These are phyloP conservation scores for Aphanomyces astaci DNA, from an alignment of 352 stramenopile species.

Conservation along the genomic window DNA sequence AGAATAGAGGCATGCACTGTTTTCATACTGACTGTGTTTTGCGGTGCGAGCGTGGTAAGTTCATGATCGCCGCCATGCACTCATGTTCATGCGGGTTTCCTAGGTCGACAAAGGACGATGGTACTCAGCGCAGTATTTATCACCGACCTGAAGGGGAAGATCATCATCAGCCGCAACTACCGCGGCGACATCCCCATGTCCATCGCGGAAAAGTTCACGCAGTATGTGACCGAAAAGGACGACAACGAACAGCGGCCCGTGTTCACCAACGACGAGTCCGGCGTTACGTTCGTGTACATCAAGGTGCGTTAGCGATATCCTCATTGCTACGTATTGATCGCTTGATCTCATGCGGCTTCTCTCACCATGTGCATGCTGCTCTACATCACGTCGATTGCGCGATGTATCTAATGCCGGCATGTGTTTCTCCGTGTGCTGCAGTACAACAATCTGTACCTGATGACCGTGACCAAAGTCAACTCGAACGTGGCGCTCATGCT, in stretches of 20 bases:
- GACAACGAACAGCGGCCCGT: constrained; percentile 91
- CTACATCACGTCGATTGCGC: too few relatives aligned
- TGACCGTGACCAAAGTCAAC: constrained; percentile 98
- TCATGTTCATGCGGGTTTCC: background rate
- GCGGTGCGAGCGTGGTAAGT: background rate
- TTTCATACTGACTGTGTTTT: constrained; percentile 4
- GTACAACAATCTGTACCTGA: constrained; percentile 99
- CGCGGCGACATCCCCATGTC: constrained; percentile 96
- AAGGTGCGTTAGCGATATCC: too few relatives aligned
- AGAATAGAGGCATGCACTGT: background rate
- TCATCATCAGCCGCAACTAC: constrained; percentile 99
- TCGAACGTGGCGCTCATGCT: constrained; percentile 96
- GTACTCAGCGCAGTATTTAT: constrained; percentile 98
- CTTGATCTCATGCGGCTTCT: too few relatives aligned
- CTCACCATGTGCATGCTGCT: too few relatives aligned
- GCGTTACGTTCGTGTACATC: constrained; percentile 93
- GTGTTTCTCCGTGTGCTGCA: too few relatives aligned
- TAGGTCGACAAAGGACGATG: constrained; percentile 59
- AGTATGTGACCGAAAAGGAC: constrained; percentile 91
- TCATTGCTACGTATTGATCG: too few relatives aligned
- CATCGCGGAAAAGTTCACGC: constrained; percentile 83
- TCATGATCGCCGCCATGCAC: background rate
- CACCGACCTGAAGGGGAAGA: constrained; percentile 98
- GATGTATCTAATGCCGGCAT: too few relatives aligned
- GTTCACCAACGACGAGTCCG: constrained; percentile 85